Evolutionary conservation across 495 filamentous ascomycete species (phyloP).

Genomic region (Annulohypoxylon stygium): DNA sequence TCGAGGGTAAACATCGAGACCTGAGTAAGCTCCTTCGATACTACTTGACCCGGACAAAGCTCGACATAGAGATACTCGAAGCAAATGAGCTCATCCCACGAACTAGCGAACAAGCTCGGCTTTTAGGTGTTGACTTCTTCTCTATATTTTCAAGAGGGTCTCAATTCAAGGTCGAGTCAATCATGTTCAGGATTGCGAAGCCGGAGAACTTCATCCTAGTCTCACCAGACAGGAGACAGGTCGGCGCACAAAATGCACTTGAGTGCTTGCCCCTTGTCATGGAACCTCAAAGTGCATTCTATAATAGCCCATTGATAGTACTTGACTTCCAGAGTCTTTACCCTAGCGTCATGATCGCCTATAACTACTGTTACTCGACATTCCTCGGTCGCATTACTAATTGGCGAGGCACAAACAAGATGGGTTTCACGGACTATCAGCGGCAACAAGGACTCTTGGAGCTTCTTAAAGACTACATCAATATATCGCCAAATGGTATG

Average conservation of each 20-base stretch:
- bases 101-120: constrained; percentile 93
- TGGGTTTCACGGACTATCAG: constrained; percentile 90
- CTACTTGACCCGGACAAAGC: constrained; percentile 78
- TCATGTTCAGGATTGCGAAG: constrained; percentile 99
- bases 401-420: constrained; percentile 93
- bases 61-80: constrained; percentile 92
- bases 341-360: constrained; percentile 98
- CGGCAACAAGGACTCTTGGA: constrained; percentile 79
- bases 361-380: constrained; percentile 99
- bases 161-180: constrained; percentile 97
- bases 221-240: constrained; percentile 90
- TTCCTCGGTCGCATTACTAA: constrained; percentile 86
- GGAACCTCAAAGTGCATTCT: constrained; percentile 97
- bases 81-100: constrained; percentile 88
- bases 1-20: constrained; percentile 72
- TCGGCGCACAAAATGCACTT: constrained; percentile 92
- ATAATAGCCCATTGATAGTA: constrained; percentile 88
- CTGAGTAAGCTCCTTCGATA: constrained; percentile 83
- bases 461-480: constrained; percentile 86
- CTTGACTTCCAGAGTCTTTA: constrained; percentile 97
- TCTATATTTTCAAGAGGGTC: constrained; percentile 94
- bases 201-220: constrained; percentile 93
- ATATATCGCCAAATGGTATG: constrained; percentile 95
- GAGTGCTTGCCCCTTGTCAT: constrained; percentile 97
- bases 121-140: constrained; percentile 95